phyloP scores from a whole-genome alignment of 305 asterid species.

The Fraxinus ornus region DNA sequence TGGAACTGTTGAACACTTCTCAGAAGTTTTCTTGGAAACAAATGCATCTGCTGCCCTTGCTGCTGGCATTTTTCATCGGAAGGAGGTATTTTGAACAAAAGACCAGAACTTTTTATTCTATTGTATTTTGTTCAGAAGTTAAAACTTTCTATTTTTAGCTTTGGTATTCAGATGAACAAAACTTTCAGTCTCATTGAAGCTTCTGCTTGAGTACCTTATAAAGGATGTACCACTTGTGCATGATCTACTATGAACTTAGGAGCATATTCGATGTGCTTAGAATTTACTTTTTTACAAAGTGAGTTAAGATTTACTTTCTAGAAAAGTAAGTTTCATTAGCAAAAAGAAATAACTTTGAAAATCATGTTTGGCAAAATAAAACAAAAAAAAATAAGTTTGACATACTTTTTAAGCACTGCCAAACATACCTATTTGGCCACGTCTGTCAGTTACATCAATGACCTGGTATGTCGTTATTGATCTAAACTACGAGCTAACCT shows the following conservation, averaged over 20 bases:
- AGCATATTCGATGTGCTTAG: neutral
- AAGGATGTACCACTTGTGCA: neutral
- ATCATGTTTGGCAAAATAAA: neutral
- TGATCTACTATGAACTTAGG: neutral
- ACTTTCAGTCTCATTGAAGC: neutral
- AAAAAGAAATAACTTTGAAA: neutral
- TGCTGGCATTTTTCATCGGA: conserved; percentile 95
- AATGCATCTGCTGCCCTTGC: conserved; percentile 98
- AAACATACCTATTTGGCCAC: neutral
- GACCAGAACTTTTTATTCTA: neutral
- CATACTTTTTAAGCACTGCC: neutral
- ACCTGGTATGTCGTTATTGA: neutral
- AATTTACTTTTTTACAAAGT: neutral
- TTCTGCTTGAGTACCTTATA: neutral
- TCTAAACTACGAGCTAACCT: neutral
- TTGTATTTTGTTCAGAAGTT: neutral
- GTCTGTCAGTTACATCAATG: neutral
- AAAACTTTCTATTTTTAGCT: neutral
- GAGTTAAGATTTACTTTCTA: neutral
- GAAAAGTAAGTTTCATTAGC: neutral
- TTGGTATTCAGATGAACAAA: neutral
- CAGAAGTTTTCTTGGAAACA: conserved; percentile 79
- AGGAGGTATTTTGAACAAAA: conserved; percentile 55
- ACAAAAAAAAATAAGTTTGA: neutral
- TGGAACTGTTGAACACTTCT: conserved; percentile 73